These are phyloP conservation scores for Hypoxylon crocopeplum DNA, from an alignment of 495 filamentous ascomycete species.

Conservation along the genomic window DNA sequence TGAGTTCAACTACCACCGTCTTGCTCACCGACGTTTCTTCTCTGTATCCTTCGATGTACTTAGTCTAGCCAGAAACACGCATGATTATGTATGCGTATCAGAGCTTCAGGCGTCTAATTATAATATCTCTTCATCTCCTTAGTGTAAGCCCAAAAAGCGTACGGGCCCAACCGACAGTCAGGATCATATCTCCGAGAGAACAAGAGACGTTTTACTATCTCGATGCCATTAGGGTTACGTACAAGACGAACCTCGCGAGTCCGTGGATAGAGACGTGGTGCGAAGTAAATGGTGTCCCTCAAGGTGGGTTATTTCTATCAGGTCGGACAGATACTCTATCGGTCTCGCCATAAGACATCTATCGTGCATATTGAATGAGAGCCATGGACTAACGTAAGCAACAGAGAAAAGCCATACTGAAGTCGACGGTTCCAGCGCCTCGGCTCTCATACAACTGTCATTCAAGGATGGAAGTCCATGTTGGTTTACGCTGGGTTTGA, in stretches of 20 bases:
- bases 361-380: background rate
- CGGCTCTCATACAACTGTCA: background rate
- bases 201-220: background rate
- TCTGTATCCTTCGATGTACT: background rate
- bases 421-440: background rate
- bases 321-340: background rate
- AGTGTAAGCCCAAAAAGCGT: background rate
- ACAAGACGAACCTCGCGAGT: background rate
- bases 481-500: background rate
- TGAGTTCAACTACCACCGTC: too few species aligned
- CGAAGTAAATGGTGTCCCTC: background rate
- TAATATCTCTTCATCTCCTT: background rate
- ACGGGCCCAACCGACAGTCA: background rate
- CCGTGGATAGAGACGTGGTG: conserved; percentile 1
- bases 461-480: background rate
- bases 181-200: background rate
- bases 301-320: background rate
- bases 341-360: background rate
- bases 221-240: background rate
- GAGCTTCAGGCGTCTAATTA: background rate
- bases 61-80: background rate
- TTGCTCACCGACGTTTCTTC: too few species aligned
- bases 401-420: background rate
- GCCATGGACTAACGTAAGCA: background rate
- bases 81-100: background rate